phyloP scores from a whole-genome alignment of 1,139 yeast species.

The Keqinozyma sinolaborantium region DNA sequence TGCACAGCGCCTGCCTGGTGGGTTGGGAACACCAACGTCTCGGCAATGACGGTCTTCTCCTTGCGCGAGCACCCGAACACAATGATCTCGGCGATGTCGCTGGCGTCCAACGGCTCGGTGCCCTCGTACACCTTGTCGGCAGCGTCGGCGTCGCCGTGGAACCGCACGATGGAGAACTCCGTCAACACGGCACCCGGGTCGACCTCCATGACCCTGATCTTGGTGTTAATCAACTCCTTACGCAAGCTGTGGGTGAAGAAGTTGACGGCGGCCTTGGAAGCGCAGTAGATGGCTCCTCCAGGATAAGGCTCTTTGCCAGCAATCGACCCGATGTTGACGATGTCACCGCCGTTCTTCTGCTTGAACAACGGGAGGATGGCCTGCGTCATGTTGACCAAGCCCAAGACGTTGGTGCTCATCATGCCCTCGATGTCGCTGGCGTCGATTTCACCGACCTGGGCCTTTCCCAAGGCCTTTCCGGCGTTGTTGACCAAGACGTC shows the following conservation, averaged over 20 bases:
- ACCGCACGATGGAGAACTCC: slow-evolving; percentile 46
- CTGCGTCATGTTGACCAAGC: slow-evolving; percentile 69
- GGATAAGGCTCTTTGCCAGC: slow-evolving; percentile 53
- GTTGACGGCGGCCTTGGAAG: slow-evolving; percentile 47
- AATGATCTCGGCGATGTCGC: slow-evolving; percentile 48
- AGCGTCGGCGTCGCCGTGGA: slow-evolving; percentile 36
- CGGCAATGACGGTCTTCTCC: slow-evolving; percentile 48
- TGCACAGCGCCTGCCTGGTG: slow-evolving; percentile 63
- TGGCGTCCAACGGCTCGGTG: slow-evolving; percentile 43
- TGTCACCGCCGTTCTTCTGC: slow-evolving; percentile 45
- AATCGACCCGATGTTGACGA: slow-evolving; percentile 47
- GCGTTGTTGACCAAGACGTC: slow-evolving; percentile 79
- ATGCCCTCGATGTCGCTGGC: slow-evolving; percentile 57
- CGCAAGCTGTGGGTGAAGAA: slow-evolving; percentile 45
- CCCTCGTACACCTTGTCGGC: slow-evolving; percentile 47
- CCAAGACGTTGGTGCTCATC: slow-evolving; percentile 72
- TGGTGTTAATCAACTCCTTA: slow-evolving; percentile 44
- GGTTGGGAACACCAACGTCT: slow-evolving; percentile 45
- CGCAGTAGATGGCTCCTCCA: slow-evolving; percentile 51
- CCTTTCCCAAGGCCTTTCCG: slow-evolving; percentile 74
- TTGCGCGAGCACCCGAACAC: slow-evolving; percentile 49
- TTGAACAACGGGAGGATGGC: slow-evolving; percentile 60
- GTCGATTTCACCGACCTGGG: slow-evolving; percentile 55
- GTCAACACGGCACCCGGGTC: slow-evolving; percentile 54
- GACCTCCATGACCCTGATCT: slow-evolving; percentile 45